These are phyloP conservation scores for Pseudogymnoascus sp. DNA, from an alignment of 2,329 filamentous ascomycete genomes.

Conservation along the genomic window DNA sequence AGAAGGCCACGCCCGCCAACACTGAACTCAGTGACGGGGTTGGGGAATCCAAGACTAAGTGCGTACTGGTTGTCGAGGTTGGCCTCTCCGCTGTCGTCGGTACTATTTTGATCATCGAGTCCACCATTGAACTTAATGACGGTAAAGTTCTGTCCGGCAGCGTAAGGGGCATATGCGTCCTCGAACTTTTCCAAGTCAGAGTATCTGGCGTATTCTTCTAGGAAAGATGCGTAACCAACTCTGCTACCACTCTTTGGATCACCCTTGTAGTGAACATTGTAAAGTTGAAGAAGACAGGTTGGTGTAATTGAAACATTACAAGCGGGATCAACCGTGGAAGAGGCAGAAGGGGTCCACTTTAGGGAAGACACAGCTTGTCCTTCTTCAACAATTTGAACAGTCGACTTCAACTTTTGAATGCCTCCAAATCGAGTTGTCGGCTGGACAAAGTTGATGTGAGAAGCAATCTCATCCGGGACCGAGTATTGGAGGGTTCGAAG, in stretches of 20 bases:
- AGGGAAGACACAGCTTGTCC: slow-evolving; percentile 3
- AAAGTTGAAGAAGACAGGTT: slow-evolving; percentile 24
- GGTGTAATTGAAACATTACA: slow-evolving; percentile 27
- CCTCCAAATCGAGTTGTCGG: slow-evolving; percentile 33
- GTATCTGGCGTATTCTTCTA: slow-evolving; percentile 17
- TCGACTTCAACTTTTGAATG: slow-evolving; percentile 12
- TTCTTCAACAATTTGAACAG: slow-evolving; percentile 13
- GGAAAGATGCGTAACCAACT: slow-evolving; percentile 16
- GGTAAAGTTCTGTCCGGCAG: slow-evolving; percentile 34
- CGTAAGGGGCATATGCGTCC: slow-evolving; percentile 35
- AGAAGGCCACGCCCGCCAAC: slow-evolving; percentile 44
- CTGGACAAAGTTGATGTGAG: slow-evolving; percentile 33
- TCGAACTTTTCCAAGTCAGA: slow-evolving; percentile 36
- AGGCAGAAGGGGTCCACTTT: slow-evolving; percentile 10
- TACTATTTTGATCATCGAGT: slow-evolving; percentile 23
- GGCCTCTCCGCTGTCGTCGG: slow-evolving; percentile 39
- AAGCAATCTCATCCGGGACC: slow-evolving; percentile 27
- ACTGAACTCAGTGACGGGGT: slow-evolving; percentile 28
- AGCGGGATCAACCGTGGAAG: slow-evolving; percentile 13
- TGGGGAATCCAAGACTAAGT: slow-evolving; percentile 42
- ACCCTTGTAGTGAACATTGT: slow-evolving; percentile 21
- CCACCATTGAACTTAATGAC: slow-evolving; percentile 15
- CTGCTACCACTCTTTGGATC: slow-evolving; percentile 15
- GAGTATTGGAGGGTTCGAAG: slow-evolving; percentile 34
- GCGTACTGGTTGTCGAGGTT: slow-evolving; percentile 49